Evolutionary conservation across 108 stramenopile genomes (phyloP).

Genomic region (Phaeodactylum tricornutum): DNA sequence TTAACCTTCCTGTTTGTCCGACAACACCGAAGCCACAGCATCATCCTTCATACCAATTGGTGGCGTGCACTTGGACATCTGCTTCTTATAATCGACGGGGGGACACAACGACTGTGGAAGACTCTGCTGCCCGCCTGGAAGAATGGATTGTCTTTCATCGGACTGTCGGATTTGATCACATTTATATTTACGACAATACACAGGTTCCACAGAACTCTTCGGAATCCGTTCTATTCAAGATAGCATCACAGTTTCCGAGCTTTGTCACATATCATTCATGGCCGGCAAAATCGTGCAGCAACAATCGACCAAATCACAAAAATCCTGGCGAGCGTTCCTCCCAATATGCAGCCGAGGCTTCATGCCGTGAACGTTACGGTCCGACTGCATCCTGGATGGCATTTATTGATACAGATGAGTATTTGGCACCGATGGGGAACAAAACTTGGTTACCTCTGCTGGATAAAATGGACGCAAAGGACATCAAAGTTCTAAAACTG

Average conservation of each 20-base stretch:
- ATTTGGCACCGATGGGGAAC: conserved; percentile 45
- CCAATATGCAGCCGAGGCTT: conserved; percentile 77
- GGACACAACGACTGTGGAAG: conserved; percentile 18
- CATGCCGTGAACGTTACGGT: conserved; percentile 63
- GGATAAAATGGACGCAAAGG: conserved; percentile 26
- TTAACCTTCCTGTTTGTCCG: conserved; percentile 48
- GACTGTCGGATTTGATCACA: conserved; percentile 72
- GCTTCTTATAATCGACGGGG: conserved; percentile 30
- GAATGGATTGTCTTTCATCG: conserved; percentile 52
- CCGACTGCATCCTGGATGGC: conserved; percentile 66
- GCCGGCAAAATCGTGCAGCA: conserved; percentile 65
- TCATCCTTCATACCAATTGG: too few species aligned
- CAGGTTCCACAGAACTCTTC: conserved; percentile 8
- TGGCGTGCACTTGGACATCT: conserved; percentile 62
- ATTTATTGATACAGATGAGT: conserved; percentile 71
- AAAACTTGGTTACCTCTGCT: conserved; percentile 44
- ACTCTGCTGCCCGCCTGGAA: conserved; percentile 21
- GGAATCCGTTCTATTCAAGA: conserved; percentile 7
- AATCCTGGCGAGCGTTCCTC: conserved; percentile 66
- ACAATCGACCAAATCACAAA: conserved; percentile 46
- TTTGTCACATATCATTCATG: conserved; percentile 52
- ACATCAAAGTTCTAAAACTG: conserved; percentile 40
- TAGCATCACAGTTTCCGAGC: background rate
- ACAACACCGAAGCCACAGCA: conserved; percentile 2
- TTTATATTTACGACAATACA: conserved; percentile 78